These are phyloP conservation scores for Vigna angularis DNA, from an alignment of 306 rosid species.

Conservation along the genomic window DNA sequence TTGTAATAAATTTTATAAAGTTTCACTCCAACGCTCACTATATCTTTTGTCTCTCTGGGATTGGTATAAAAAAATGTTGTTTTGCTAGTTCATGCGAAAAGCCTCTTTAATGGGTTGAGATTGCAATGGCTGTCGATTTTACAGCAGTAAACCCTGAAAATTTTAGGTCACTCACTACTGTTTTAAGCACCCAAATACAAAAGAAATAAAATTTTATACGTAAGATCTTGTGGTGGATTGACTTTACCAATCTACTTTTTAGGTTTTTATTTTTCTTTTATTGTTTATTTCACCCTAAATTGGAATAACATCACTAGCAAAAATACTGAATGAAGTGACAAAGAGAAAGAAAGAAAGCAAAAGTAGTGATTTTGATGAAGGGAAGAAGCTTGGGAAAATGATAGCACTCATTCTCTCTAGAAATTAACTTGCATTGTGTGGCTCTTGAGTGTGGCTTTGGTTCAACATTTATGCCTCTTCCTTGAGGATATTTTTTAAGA, in stretches of 20 bases:
- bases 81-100: background rate
- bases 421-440: slow-evolving; percentile 41
- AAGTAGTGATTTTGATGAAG: slow-evolving; percentile 56
- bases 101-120: background rate
- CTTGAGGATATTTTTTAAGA: slow-evolving; percentile 29
- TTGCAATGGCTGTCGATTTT: slow-evolving; percentile 23
- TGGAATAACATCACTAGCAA: slow-evolving; percentile 28
- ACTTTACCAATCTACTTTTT: slow-evolving; percentile 28
- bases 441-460: slow-evolving; percentile 52
- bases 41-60: background rate
- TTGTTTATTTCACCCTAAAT: background rate
- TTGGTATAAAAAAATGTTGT: slow-evolving; percentile 23
- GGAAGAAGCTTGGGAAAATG: slow-evolving; percentile 41
- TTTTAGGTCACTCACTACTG: slow-evolving; percentile 12
- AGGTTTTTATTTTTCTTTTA: too few species aligned
- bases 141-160: slow-evolving; percentile 32
- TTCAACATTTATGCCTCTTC: slow-evolving; percentile 35
- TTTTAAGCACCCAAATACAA: background rate
- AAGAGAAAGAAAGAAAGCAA: slow-evolving; percentile 23
- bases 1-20: background rate
- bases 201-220: background rate
- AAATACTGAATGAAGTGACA: background rate
- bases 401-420: slow-evolving; percentile 44
- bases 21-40: background rate
- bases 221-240: slow-evolving; percentile 25